These are phyloP conservation scores for Neurospora sp. DNA, from an alignment of 495 filamentous ascomycete genomes.

Conservation along the genomic window DNA sequence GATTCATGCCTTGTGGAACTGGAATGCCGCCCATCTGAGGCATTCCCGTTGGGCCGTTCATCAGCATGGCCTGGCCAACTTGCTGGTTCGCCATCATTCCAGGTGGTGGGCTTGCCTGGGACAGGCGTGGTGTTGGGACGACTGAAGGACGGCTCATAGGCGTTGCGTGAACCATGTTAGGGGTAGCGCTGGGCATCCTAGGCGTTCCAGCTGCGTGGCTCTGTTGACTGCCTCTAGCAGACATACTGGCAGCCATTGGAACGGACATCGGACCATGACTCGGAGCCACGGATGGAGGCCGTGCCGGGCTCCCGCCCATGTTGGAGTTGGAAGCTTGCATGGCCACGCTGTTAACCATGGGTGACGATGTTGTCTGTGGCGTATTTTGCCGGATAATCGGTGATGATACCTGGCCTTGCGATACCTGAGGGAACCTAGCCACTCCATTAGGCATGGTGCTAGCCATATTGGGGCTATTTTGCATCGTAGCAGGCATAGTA, in stretches of 20 bases:
- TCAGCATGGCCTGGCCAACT: constrained; percentile 42
- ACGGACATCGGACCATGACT: constrained; percentile 53
- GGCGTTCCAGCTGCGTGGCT: constrained; percentile 69
- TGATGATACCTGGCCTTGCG: constrained; percentile 65
- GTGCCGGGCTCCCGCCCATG: constrained; percentile 66
- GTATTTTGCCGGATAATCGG: constrained; percentile 73
- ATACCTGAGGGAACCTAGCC: constrained; percentile 47
- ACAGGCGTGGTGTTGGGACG: constrained; percentile 62
- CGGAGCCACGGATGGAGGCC: constrained; percentile 69
- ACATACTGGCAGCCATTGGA: constrained; percentile 63
- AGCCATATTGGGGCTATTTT: not conserved
- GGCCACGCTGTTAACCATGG: constrained; percentile 58
- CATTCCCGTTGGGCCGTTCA: constrained; percentile 33
- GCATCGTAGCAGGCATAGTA: not conserved
- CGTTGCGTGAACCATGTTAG: constrained; percentile 64
- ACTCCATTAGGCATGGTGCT: constrained; percentile 43
- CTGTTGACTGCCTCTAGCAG: constrained; percentile 69
- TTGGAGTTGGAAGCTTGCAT: constrained; percentile 75
- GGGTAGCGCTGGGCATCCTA: constrained; percentile 68
- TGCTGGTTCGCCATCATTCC: constrained; percentile 44
- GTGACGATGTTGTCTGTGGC: constrained; percentile 68
- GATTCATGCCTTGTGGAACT: constrained; percentile 5
- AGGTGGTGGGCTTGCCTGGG: constrained; percentile 57
- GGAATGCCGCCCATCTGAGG: constrained; percentile 20
- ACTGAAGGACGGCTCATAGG: constrained; percentile 55